A percentile compares a stretch with the other conserved stretches of the same genome.
These are phyloP conservation scores for Tuber microsphaerosporum DNA, from an alignment of 495 filamentous ascomycete genomes.

Conservation along the genomic window DNA sequence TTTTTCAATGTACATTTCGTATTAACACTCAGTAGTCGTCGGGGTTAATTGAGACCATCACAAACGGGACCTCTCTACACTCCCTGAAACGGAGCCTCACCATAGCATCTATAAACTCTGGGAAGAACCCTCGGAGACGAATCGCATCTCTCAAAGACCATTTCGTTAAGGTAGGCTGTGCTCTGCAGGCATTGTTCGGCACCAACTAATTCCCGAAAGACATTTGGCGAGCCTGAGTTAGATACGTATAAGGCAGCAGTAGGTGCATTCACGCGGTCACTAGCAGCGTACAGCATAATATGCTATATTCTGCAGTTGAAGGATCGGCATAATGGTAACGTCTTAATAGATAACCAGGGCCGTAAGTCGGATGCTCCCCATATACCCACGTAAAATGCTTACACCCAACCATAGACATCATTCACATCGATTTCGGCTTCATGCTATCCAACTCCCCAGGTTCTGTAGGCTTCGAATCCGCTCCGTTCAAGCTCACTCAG, in stretches of 20 bases:
- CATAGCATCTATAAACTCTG: slow-evolving; percentile 57
- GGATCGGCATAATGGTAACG: slow-evolving; percentile 74
- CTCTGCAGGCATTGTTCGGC: not conserved
- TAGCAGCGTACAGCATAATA: slow-evolving; percentile 70
- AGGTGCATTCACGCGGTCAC: slow-evolving; percentile 61
- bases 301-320: slow-evolving; percentile 70
- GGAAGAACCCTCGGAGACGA: slow-evolving; percentile 57
- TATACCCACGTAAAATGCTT: not conserved
- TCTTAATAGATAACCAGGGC: slow-evolving; percentile 68
- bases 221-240: slow-evolving; percentile 58
- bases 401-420: slow-evolving; percentile 49
- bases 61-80: slow-evolving; percentile 68
- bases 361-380: slow-evolving; percentile 39
- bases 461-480: slow-evolving; percentile 68
- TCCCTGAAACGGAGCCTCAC: slow-evolving; percentile 69
- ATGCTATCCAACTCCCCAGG: slow-evolving; percentile 75
- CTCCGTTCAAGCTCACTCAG: slow-evolving; percentile 70
- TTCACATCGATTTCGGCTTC: slow-evolving; percentile 77
- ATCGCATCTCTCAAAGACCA: slow-evolving; percentile 70
- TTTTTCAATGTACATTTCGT: slow-evolving; percentile 5
- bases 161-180: slow-evolving; percentile 52
- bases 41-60: slow-evolving; percentile 72
- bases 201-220: slow-evolving; percentile 36
- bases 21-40: slow-evolving; percentile 48
- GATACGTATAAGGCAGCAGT: slow-evolving; percentile 57